A percentile compares a stretch with the other conserved stretches of the same genome.
Evolutionary conservation across 2,329 filamentous ascomycete species (phyloP).

Genomic region (Aureobasidium sp.): DNA sequence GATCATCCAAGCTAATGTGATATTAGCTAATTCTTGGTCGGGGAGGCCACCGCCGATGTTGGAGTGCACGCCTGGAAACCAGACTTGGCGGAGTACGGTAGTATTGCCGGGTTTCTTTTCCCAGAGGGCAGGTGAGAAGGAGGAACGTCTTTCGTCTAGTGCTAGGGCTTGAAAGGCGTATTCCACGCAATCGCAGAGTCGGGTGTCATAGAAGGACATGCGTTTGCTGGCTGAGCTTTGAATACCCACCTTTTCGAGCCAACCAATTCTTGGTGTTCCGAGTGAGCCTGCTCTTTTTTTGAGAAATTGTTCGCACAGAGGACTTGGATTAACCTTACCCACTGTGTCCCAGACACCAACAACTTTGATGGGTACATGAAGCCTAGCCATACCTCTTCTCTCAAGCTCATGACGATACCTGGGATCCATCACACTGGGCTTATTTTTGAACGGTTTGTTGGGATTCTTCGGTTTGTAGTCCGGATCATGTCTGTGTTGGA

Average conservation of each 20-base stretch:
- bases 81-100: slow-evolving; percentile 42
- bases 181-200: slow-evolving; percentile 33
- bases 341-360: slow-evolving; percentile 43
- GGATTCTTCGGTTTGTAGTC: slow-evolving; percentile 40
- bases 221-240: slow-evolving; percentile 27
- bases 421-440: slow-evolving; percentile 38
- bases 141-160: slow-evolving; percentile 36
- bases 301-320: neutral
- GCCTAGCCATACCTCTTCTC: slow-evolving; percentile 27
- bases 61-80: slow-evolving; percentile 42
- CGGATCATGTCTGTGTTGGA: slow-evolving; percentile 37
- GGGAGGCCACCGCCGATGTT: slow-evolving; percentile 42
- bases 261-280: slow-evolving; percentile 41
- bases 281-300: slow-evolving; percentile 26
- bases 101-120: slow-evolving; percentile 36
- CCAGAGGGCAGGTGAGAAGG: slow-evolving; percentile 38
- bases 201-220: slow-evolving; percentile 44
- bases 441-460: slow-evolving; percentile 41
- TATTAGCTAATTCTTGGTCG: slow-evolving; percentile 44
- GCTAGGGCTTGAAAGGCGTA: slow-evolving; percentile 41
- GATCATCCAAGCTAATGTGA: slow-evolving; percentile 53
- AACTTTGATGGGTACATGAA: slow-evolving; percentile 34
- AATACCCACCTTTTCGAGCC: slow-evolving; percentile 30
- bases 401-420: slow-evolving; percentile 37
- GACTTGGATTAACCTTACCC: slow-evolving; percentile 18